A percentile compares a stretch with the other conserved stretches of the same genome.
Evolutionary conservation across 1,139 yeast genomes (phyloP).

Genomic region (Candida sojae): DNA sequence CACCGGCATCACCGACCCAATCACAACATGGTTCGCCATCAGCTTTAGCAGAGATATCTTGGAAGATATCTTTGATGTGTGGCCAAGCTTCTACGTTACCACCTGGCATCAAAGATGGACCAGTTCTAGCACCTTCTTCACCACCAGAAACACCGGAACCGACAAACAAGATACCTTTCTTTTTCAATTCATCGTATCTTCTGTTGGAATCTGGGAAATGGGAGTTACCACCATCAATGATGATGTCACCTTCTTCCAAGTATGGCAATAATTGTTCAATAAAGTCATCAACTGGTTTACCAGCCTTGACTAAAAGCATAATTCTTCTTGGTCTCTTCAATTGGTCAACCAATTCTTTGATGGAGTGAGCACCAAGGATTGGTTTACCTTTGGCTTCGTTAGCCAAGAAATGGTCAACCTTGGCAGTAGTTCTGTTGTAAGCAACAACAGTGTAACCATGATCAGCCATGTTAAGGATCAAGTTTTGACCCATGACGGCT

Average conservation of each 20-base stretch:
- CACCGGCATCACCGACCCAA: constrained; percentile 99
- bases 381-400: constrained; percentile 97
- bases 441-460: constrained; percentile 97
- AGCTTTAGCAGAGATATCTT: constrained; percentile 91
- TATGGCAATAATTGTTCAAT: constrained; percentile 85
- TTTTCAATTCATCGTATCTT: constrained; percentile 86
- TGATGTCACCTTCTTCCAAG: constrained; percentile 95
- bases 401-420: constrained; percentile 89
- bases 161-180: constrained; percentile 87
- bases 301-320: constrained; percentile 94
- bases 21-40: constrained; percentile 99
- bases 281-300: constrained; percentile 90
- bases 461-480: constrained; percentile 97
- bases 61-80: constrained; percentile 94
- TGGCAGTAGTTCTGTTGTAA: constrained; percentile 94
- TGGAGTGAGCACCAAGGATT: constrained; percentile 92
- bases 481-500: constrained; percentile 99
- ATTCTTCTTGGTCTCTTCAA: constrained; percentile 97
- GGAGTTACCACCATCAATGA: constrained; percentile 99
- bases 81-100: constrained; percentile 99
- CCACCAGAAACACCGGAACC: constrained; percentile 99
- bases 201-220: constrained; percentile 99
- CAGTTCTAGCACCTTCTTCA: constrained; percentile 99
- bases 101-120: constrained; percentile 99
- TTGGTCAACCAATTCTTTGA: constrained; percentile 83